These are phyloP conservation scores for Rosa rugosa DNA, from an alignment of 306 rosid species.

Conservation along the genomic window DNA sequence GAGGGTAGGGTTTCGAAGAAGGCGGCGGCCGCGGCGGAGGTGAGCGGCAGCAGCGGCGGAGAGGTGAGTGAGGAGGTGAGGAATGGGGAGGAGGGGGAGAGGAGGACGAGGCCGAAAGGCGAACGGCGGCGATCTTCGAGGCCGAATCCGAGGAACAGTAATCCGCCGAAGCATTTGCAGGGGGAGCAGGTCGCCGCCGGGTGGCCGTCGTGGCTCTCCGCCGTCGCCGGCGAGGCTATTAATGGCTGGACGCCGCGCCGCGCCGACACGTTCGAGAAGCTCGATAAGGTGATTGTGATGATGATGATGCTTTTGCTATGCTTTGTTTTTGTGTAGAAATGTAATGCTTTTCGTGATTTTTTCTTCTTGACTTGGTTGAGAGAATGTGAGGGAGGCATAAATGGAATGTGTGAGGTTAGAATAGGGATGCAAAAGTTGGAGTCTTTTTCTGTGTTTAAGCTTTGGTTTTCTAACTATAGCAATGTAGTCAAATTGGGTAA, in stretches of 20 bases:
- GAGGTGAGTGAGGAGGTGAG: slow-evolving; percentile 21
- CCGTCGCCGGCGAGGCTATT: slow-evolving; percentile 97
- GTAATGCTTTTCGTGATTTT: not conserved
- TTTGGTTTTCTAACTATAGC: slow-evolving; percentile 15
- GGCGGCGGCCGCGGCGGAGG: slow-evolving; percentile 10
- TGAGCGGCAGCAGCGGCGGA: not conserved
- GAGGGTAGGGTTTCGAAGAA: slow-evolving; percentile 29
- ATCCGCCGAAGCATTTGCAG: slow-evolving; percentile 74
- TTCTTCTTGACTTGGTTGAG: slow-evolving; percentile 8
- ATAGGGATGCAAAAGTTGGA: slow-evolving; percentile 7
- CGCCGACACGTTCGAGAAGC: slow-evolving; percentile 91
- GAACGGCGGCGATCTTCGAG: slow-evolving; percentile 66
- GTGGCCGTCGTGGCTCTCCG: slow-evolving; percentile 98
- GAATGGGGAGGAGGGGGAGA: slow-evolving; percentile 41
- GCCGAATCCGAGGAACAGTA: slow-evolving; percentile 91
- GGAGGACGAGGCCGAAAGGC: slow-evolving; percentile 46
- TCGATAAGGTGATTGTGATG: slow-evolving; percentile 61
- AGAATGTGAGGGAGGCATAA: not conserved
- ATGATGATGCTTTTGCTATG: not conserved
- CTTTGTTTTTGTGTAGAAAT: not conserved
- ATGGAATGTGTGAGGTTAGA: slow-evolving; percentile 10
- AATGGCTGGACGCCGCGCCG: slow-evolving; percentile 91
- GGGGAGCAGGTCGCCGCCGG: slow-evolving; percentile 99
- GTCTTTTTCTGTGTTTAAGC: slow-evolving; percentile 7
- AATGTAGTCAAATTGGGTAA: slow-evolving; percentile 17